Base-by-base conservation (phyloP, 345 rosid species). In the Rhizophora apiculata region DNA sequence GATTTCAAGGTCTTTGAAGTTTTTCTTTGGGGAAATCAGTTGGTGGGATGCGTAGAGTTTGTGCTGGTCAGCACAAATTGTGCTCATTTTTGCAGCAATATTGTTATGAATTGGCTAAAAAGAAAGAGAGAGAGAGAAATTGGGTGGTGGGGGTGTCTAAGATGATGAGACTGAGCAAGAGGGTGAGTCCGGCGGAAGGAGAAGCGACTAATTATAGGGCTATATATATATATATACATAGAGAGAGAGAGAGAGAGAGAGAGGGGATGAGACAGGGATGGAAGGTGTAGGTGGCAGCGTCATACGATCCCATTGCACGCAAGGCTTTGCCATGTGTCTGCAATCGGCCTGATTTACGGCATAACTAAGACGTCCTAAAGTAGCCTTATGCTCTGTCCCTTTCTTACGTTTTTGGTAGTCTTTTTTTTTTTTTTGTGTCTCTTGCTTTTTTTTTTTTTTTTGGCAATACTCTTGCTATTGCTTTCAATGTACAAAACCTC, bases 41-140 rank as follows among this genome's bases (percentile, higher is more conserved):
- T 74, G 82, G 76, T 70, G 77, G 36, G 67, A 72, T 36, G 63
- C 73, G 58, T 39, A 80, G 71, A 75, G 70, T 53, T 83, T 82
- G 78, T 80, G 80, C 60, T 82, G 87, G 24, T 88, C 89, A 4
- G 81, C 80, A 67, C 83, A 82, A 49, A 79, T 60, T 34, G 84
- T 81, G 78, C 75, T 82, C 92, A 86, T 79, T 7, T 56, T 59
- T 30, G 8, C 11, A 11, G 3, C 6, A 24, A 18, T 5, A 26
- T 24, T 24, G 24, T 62, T 13, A 0, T 16, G 21, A 20, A 29
- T 29, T 29, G 6, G 20, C 8, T 21, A 31, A 32, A 16, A 15
- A 37, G 20, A 24, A 30, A 6, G 39, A 36, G 48, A 46, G 30
- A 21, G n/a, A 49, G 6, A 68, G 22, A 10, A 36, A 36, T 13